Base-by-base conservation (phyloP, 2,329 filamentous ascomycete species). In the Thielaviopsis punctulata region DNA sequence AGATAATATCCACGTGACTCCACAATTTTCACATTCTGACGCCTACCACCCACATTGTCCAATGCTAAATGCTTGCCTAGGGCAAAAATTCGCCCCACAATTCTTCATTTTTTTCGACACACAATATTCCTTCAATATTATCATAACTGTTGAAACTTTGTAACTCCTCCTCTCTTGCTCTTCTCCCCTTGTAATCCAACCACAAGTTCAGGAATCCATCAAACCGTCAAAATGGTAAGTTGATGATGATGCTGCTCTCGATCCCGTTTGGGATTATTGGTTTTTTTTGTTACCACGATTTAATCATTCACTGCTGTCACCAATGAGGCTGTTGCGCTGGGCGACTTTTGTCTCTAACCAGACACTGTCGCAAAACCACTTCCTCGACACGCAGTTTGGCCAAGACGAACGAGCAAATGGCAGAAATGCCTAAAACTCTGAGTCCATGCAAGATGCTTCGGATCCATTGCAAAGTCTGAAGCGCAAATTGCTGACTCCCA, bases 401-500 rank as follows among this genome's bases (percentile, higher is more conserved):
- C 52, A 45, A 48, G 49, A 54, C 52, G 49, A 22, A 51, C 45
- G 49, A 52, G 48, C 36, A 54, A 12, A 51, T 55, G 66, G 65
- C 66, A 70, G 68, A 71, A 71, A 70, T 69, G 68, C 63, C 66
- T 62, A 60, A 36, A 56, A 57, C 54, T 53, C 56, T 66, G 83
- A 84, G 84, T 92, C 86, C 75, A 75, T 79, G 87, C 90, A 95
- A 95, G 86, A 87, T 94, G 88, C 88, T 95, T 95, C 90, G 89
- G 86, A 85, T 52, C 15, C 51, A 44, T 33, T 46, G 47, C 45
- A 52, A 36, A 52, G 45, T 79, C 89, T 95, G 89, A 95, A 95
- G 89, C 88, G 89, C 80, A 81, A 95, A 95, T 95, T 95, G 90
- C 90, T 95, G 89, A 95, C 87, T 95, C 86, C 82, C 71, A 76